Base-by-base conservation (phyloP, 352 stramenopile genomes). In the Pythium grandisporangium region DNA sequence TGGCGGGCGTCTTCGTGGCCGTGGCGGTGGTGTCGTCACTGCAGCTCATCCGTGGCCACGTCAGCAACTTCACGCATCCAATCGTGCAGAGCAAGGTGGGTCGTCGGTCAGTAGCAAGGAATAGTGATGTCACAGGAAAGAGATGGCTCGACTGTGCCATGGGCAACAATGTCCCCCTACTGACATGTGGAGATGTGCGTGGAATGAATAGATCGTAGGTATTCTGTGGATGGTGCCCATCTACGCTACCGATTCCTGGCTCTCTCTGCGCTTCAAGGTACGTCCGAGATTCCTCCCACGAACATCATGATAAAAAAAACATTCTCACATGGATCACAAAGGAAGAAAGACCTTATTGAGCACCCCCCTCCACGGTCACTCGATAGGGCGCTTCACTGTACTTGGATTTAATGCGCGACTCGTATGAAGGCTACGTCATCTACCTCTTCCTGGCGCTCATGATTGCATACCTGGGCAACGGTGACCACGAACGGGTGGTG, bases 161-260 rank as follows among this genome's bases (percentile, higher is more conserved):
- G n/a, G n/a, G n/a, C n/a, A n/a, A n/a, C n/a, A n/a, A n/a, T n/a
- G n/a, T n/a, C n/a, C n/a, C n/a, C n/a, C n/a, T n/a, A n/a, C n/a
- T n/a, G n/a, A n/a, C n/a, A n/a, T n/a, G n/a, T n/a, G n/a, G n/a
- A n/a, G n/a, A n/a, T n/a, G n/a, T n/a, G n/a, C n/a, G n/a, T n/a
- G n/a, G n/a, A n/a, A n/a, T 55, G 3, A 29, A 17, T 30, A 98
- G 71, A 94, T 98, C 53, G 86, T 99, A 3, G 80, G 95, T 1
- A 99, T 99, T 51, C 54, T 99, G 17, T 98, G 92, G 92, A 98
- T 99, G 92, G 94, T 99, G 13, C 95, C 96, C 2, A 98, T 99
- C 51, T 99, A 98, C 70, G 77, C 85, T 2, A 95, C 97, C 13
- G 92, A 98, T 58, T 96, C 84, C 39, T 99, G 95, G 95, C 66